A percentile compares a stretch with the other conserved stretches of the same genome.
Evolutionary conservation across 2,329 filamentous ascomycete species (phyloP).

Genomic region (Beauveria rudraprayagi): DNA sequence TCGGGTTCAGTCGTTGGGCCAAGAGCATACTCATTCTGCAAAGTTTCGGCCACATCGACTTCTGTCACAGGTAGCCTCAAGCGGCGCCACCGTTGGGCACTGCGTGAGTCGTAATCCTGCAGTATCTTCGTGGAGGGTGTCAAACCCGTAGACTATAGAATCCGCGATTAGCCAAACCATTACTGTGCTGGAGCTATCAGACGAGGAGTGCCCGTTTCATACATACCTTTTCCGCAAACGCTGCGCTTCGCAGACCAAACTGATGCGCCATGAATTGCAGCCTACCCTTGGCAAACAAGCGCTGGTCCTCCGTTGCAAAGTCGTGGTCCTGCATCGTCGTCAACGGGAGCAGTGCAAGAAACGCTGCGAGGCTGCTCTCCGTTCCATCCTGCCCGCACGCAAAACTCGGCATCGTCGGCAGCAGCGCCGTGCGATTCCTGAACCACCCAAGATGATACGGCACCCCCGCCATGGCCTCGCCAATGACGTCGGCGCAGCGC

Average conservation of each 20-base stretch:
- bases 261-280: not conserved
- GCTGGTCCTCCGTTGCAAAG: not conserved
- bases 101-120: not conserved
- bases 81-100: not conserved
- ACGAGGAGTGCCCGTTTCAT: not conserved
- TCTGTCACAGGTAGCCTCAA: not conserved
- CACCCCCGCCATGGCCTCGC: not conserved
- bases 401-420: not conserved
- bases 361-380: not conserved
- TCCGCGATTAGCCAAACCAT: too few species aligned
- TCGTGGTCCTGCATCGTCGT: not conserved
- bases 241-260: not conserved
- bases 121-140: not conserved
- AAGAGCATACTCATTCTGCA: not conserved
- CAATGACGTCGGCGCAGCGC: not conserved
- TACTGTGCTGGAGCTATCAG: too few species aligned
- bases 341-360: not conserved
- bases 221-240: not conserved
- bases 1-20: not conserved
- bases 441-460: constrained; percentile 1
- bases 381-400: not conserved
- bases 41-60: not conserved
- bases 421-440: not conserved
- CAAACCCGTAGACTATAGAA: not conserved
- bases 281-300: not conserved